These are phyloP conservation scores for Wickerhamomyces ciferrii DNA, from an alignment of 805 yeast species.

Conservation along the genomic window DNA sequence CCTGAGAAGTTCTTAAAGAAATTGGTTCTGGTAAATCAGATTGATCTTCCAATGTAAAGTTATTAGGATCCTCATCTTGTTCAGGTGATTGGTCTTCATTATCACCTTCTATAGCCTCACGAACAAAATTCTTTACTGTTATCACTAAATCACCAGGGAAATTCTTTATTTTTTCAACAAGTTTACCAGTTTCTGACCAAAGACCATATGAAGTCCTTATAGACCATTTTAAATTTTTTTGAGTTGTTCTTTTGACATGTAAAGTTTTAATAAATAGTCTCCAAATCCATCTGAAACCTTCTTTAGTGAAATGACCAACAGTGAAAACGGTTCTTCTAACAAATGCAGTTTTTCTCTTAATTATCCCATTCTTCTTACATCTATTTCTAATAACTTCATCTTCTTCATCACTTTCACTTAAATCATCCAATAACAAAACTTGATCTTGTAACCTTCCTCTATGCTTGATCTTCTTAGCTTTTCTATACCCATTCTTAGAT, in stretches of 20 bases:
- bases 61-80: background rate
- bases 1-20: background rate
- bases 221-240: background rate
- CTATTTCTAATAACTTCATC: background rate
- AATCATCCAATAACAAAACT: background rate
- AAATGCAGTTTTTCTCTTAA: background rate
- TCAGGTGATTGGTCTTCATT: background rate
- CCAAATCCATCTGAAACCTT: background rate
- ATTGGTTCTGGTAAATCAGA: background rate
- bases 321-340: background rate
- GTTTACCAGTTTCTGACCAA: slow-evolving; percentile 7
- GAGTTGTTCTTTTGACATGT: background rate
- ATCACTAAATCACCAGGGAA: background rate
- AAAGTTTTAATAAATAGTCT: background rate
- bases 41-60: background rate
- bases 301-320: background rate
- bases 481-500: slow-evolving; percentile 4
- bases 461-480: background rate
- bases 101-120: slow-evolving; percentile 3
- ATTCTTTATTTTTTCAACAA: slow-evolving; percentile 3
- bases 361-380: background rate
- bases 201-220: slow-evolving; percentile 1
- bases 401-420: background rate
- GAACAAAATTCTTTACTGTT: slow-evolving; percentile 1
- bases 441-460: background rate